Percentiles rank a stretch among this genome's conserved stretches.
phyloP scores from a whole-genome alignment of 2,329 filamentous ascomycete genomes.

The Cercospora canescens region DNA sequence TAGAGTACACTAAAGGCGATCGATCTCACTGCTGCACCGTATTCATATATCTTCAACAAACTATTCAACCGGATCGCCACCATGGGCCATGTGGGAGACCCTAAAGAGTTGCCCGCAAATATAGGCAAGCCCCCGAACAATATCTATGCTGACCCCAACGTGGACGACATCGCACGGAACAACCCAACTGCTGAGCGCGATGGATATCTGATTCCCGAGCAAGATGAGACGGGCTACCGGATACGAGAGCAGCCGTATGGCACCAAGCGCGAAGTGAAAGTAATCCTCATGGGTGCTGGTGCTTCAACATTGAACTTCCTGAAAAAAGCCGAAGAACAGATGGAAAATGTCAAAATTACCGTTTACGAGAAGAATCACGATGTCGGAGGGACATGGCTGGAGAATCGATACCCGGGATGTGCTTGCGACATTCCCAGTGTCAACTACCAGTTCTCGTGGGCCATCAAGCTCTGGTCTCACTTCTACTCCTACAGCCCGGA shows the following conservation, averaged over 20 bases:
- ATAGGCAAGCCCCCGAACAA: constrained; percentile 12
- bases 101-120: background rate
- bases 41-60: background rate
- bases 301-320: constrained; percentile 45
- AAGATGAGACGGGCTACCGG: constrained; percentile 43
- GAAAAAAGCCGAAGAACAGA: constrained; percentile 45
- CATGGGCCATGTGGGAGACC: constrained; percentile 7
- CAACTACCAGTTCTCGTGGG: constrained; percentile 54
- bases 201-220: constrained; percentile 37
- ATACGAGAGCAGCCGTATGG: constrained; percentile 47
- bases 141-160: constrained; percentile 24
- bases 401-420: constrained; percentile 43
- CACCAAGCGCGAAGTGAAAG: constrained; percentile 41
- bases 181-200: constrained; percentile 32
- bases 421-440: constrained; percentile 50
- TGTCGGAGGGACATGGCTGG: constrained; percentile 38
- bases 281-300: constrained; percentile 47
- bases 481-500: constrained; percentile 52
- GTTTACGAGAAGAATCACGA: constrained; percentile 42
- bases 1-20: background rate
- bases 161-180: constrained; percentile 28
- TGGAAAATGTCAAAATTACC: constrained; percentile 42
- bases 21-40: background rate
- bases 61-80: background rate
- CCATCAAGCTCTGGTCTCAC: constrained; percentile 50